Conservation (phyloP, 768 basidiomycete species). For the Mycena floridula region DNA sequence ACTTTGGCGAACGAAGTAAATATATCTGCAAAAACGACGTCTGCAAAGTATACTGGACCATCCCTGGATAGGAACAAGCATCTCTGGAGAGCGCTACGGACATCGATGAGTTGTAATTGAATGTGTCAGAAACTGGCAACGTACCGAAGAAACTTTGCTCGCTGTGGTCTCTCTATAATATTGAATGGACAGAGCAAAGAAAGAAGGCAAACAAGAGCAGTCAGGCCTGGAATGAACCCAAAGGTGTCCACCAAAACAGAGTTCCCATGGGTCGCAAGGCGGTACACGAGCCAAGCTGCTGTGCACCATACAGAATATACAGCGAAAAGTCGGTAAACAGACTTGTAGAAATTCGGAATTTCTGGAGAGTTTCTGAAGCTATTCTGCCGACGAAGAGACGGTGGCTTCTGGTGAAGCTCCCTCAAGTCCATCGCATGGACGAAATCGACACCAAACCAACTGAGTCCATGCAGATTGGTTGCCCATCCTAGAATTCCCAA, state of each 20-base stretch:
- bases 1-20: constrained; percentile 97
- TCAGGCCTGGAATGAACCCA: constrained; percentile 70
- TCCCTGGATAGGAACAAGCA: constrained; percentile 63
- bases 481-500: constrained; percentile 89
- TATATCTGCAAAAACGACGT: constrained; percentile 92
- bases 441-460: constrained; percentile 68
- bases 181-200: constrained; percentile 64
- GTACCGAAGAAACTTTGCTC: constrained; percentile 80
- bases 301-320: constrained; percentile 58
- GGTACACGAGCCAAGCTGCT: constrained; percentile 64
- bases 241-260: constrained; percentile 60
- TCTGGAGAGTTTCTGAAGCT: constrained; percentile 30
- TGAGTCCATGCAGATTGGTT: constrained; percentile 83
- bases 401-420: constrained; percentile 24
- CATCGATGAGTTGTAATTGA: not conserved
- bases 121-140: constrained; percentile 4
- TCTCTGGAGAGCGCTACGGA: constrained; percentile 63
- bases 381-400: constrained; percentile 18
- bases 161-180: constrained; percentile 60
- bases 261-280: constrained; percentile 52
- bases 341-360: constrained; percentile 41
- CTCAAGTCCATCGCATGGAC: constrained; percentile 64
- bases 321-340: constrained; percentile 63
- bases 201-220: constrained; percentile 50
- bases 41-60: constrained; percentile 75